Evolutionary conservation across 2,329 filamentous ascomycete species (phyloP), one percentile per base, ranked within the genome.

Genomic region (Lasiodiplodia citricola): DNA sequence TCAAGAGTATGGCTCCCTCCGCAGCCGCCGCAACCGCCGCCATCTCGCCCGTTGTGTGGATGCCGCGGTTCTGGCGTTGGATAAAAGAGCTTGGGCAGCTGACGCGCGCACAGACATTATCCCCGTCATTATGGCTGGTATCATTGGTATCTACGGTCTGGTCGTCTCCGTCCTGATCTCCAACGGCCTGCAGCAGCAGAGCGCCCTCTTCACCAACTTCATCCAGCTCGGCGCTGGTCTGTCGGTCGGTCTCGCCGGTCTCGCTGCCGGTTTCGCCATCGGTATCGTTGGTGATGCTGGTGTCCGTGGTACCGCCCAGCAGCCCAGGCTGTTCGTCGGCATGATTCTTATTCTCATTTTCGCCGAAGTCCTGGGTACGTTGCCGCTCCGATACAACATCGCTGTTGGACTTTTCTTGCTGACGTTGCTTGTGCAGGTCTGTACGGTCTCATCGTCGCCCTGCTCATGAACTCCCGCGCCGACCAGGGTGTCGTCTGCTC

Each of bases 121-220:
- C 73, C 96, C 96, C 81, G 96, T 98, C 84, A 97, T 99, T 90
- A 99, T 99, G 96, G 96, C 96, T 87, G 96, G 96, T 98, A 99
- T 99, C 84, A 98, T 99, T 85, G 96, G 93, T 92, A 98, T 99
- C 83, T 99, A 86, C 81, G 84, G 84, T 74, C 80, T 86, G 67
- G 84, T 86, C 77, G 84, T 86, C 65, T 85, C 83, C 55, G 84
- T 86, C 75, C 75, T 86, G 74, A 86, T 86, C 79, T 85, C 84
- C 75, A 85, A 85, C 80, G 81, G 84, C 71, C 80, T 86, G 67
- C 76, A 75, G 64, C 83, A 85, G 72, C 72, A 82, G 52, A 79
- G 77, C 41, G 79, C 83, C 51, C 81, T 86, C 51, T 86, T 83
- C 79, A 78, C 82, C 72, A 81, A 82, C 74, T 86, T 86, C 80